Conservation (phyloP, 108 stramenopile species). For the Chaetoceros tenuissimus region DNA sequence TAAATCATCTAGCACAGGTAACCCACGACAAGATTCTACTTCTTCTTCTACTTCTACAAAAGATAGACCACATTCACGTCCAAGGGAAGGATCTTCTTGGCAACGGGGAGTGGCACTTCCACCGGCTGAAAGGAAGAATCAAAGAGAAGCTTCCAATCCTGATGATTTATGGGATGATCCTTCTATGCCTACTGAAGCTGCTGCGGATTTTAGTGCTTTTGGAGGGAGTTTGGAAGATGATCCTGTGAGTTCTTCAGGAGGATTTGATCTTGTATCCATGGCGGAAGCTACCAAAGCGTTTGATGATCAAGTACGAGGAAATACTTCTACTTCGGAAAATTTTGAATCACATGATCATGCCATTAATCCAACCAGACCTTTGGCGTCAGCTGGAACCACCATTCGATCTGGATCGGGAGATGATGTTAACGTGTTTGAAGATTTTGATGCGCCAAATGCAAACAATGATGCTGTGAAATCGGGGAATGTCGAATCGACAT, state of each 20-base stretch:
- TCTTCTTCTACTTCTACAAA: too few relatives aligned
- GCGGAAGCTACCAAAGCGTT: conserved; percentile 53
- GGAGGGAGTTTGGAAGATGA: conserved; percentile 57
- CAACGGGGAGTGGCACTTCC: conserved; percentile 70
- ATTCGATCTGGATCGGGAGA: conserved; percentile 72
- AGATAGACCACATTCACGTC: background rate
- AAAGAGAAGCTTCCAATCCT: conserved; percentile 51
- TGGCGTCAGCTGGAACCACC: conserved; percentile 71
- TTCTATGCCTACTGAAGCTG: conserved; percentile 45
- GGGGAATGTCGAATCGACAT: conserved; percentile 35
- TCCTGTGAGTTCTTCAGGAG: conserved; percentile 17
- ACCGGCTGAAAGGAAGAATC: conserved; percentile 17
- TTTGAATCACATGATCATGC: conserved; percentile 11
- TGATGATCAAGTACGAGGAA: conserved; percentile 69
- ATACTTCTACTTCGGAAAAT: background rate
- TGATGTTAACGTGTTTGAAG: conserved; percentile 83
- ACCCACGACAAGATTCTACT: too few relatives aligned
- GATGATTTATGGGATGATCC: conserved; percentile 88
- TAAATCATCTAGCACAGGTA: too few relatives aligned
- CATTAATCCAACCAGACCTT: conserved; percentile 63
- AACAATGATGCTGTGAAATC: conserved; percentile 41
- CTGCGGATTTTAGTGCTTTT: conserved; percentile 75
- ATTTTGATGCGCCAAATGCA: conserved; percentile 48
- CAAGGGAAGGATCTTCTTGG: conserved; percentile 44
- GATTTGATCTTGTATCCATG: conserved; percentile 77